Base-by-base conservation (phyloP, 495 filamentous ascomycete genomes). In the Lepraria neglecta region DNA sequence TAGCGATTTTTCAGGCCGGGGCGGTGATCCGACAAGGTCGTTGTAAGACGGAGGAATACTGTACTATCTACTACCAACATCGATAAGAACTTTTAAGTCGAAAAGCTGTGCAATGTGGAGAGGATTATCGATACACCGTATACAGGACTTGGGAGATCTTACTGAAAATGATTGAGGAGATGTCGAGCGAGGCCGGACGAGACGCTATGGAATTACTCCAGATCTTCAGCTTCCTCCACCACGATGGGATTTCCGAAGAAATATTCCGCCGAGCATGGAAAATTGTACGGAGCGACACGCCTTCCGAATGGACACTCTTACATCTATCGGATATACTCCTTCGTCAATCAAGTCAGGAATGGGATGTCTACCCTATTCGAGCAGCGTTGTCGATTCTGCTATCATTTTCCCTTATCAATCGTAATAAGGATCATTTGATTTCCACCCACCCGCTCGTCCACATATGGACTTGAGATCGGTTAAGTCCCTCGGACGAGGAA, bases 1-100 rank as follows among this genome's bases (percentile, higher is more conserved):
- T 75, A 11, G 71, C 71, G 5, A 65, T 75, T 24, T 57, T 70
- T 31, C 70, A 75, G 28, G 74, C 73, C 4, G 73, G 72, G 10
- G 67, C 59, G 17, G 51, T 64, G 1, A 73, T 73, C 42, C 63
- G 58, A 43, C 28, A 66, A 47, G 33, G 52, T 10, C 27, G 66
- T 35, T 73, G 64, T 54, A 52, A 46, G 19, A 58, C 72, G 48
- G 63, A 65, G 47, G 67, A 71, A 21, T 74, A 74, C 58, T 64
- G 27, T 24, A 21, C 28, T 17, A 31, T 61, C 14, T 61, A 28
- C 48, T 35, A 4, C 30, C 59, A 17, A 35, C 59, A 38, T 55
- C 51, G 59, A 42, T 38, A 38, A 21, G 33, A 61, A 44, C n/a
- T 61, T n/a, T 31, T 61, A 19, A 56, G 48, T 61, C 51, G 46